Evolutionary conservation across 768 basidiomycete species (phyloP), one percentile per base, ranked within the genome.

Genomic region (Mycena indigotica): DNA sequence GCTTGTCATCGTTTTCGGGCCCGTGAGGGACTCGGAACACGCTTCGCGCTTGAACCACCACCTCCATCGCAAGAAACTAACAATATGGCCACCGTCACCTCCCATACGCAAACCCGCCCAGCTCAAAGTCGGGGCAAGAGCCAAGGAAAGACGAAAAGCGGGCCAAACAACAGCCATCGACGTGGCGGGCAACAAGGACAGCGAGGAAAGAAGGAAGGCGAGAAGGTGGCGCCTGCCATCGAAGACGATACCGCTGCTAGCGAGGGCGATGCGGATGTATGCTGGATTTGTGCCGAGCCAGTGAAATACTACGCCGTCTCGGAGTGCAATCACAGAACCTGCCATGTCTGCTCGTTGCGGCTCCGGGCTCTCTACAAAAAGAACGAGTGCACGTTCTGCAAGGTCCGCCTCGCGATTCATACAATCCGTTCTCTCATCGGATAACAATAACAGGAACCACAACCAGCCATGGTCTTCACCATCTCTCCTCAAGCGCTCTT

Each of bases 251-350:
- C 26, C 23, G 52, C 46, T 46, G 69, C 21, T 8, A n/a, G n/a
- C n/a, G 73, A 69, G 5, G 69, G 70, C 13, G 81, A 84, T 17
- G 67, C 63, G 26, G 72, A 70, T 50, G 70, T 87, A 12, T 98
- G 96, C 74, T 96, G 87, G 84, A 98, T 98, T 72, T 97, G 96
- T 67, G 95, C 95, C 1, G 94, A 98, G 66, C 88, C 89, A 3
- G 87, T 96, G 72, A 94, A 90, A 68, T 96, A 93, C 69, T 94
- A 88, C 71, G 84, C 92, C 5, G 74, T 97, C 28, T 88, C 95
- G 17, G 84, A 88, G 53, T 99, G 96, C 74, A 93, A 93, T 69
- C 96, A 99, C 69, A 79, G 91, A 51, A 98, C 93, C 3, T 98
- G 96, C 77, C 95, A 97, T 73, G 87, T 95, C 58, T 99, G 96